Percentiles rank a stretch among this genome's conserved stretches.
phyloP scores from a whole-genome alignment of 805 yeast species.

The Starmerella sp. region DNA sequence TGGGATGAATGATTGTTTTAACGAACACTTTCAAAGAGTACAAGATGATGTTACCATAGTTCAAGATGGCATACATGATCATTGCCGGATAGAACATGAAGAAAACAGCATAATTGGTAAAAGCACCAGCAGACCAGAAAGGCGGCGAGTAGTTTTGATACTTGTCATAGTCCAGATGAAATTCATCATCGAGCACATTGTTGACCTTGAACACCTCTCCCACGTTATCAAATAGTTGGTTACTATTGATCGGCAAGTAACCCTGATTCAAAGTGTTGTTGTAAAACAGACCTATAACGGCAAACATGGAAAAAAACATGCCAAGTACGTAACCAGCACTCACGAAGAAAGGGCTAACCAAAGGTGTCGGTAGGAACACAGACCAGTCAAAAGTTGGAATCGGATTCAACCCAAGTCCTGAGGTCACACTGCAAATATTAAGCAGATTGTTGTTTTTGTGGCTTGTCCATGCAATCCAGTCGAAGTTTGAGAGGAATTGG shows the following conservation, averaged over 20 bases:
- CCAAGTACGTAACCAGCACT: conserved; percentile 30
- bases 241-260: conserved; percentile 43
- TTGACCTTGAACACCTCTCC: conserved; percentile 37
- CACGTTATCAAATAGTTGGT: conserved; percentile 32
- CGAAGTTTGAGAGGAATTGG: conserved; percentile 48
- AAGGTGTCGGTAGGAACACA: conserved; percentile 24
- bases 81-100: conserved; percentile 48
- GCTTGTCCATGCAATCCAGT: conserved; percentile 51
- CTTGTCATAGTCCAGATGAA: conserved; percentile 37
- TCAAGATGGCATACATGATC: conserved; percentile 37
- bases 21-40: conserved; percentile 10
- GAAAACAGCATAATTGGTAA: conserved; percentile 46
- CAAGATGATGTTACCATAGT: conserved; percentile 26
- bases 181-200: conserved; percentile 36
- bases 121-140: conserved; percentile 49
- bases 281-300: conserved; percentile 31
- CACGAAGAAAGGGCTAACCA: conserved; percentile 38
- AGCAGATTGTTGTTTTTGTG: conserved; percentile 42
- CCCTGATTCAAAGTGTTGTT: conserved; percentile 42
- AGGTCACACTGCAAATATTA: conserved; percentile 37
- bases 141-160: conserved; percentile 52
- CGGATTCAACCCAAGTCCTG: conserved; percentile 47
- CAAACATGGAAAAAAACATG: conserved; percentile 27
- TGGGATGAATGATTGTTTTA: conserved; percentile 11
- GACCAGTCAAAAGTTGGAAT: conserved; percentile 42